Base-by-base conservation (phyloP, 148 eudicot genomes). In the Pouteria glomerata region DNA sequence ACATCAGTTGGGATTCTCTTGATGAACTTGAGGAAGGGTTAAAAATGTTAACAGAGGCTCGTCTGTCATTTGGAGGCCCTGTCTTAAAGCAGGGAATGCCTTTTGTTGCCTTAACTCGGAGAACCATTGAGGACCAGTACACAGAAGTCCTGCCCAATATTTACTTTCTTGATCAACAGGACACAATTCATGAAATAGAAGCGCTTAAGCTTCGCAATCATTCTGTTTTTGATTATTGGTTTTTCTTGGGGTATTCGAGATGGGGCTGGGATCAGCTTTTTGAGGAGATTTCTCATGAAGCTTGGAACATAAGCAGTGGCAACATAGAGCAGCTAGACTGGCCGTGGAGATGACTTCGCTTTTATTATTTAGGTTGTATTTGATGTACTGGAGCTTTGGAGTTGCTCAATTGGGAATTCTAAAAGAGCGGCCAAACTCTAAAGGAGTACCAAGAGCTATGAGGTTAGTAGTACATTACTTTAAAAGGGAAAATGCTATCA, bases 231-330 rank as follows among this genome's bases (percentile, higher is more conserved):
- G 88, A 85, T 53, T 87, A 70, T 65, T 90, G 94, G 98, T 93
- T 93, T 86, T 93, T 93, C 73, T 68, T 87, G 64, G 98, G 97
- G 6, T 90, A 80, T 71, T 85, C 90, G 5, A 84, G 88, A 16
- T 93, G 98, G 97, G 81, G 78, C 50, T 87, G 94, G 96, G 82
- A 82, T 56, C 98, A 87, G 70, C 81, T 93, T 35, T 82, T 73
- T 65, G 69, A 70, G 59, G 97, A 93, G 85, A 89, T 93, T 71
- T 77, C 84, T 37, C 85, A 82, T 74, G 98, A 90, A 60, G 82
- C 88, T 45, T 93, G 98, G 98, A 76, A 63, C 21, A 61, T 84
- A 37, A 75, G 72, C 31, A 69, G 75, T 53, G 86, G 81, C 30
- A 72, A 57, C 33, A 23, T 39, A 30, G 72, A 79, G 65, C 70